Evolutionary conservation across 371 early-diverging fungal genomes (phyloP), one percentile per base, ranked within the genome.

Genomic region (Mucor indicus): DNA sequence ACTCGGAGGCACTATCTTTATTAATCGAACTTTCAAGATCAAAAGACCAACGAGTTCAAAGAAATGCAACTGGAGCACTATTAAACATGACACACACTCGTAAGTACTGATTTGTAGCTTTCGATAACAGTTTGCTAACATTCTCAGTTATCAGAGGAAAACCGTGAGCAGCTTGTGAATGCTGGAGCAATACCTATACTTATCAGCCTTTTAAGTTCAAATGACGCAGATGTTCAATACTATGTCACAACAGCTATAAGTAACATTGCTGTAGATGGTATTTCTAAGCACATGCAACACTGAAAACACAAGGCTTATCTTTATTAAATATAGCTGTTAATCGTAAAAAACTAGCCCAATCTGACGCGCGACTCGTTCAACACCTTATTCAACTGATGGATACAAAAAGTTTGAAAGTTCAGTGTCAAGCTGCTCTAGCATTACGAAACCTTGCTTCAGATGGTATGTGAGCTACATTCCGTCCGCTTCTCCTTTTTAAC

Each of bases 1-100:
- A 84, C 50, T 88, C 88, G 29, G 92, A 91, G 20, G 92, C 92
- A 0, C 69, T 94, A 27, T 69, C 84, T 5, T 81, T 91, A 19
- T 62, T 95, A 45, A 84, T 84, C 19, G 75, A 85, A 20, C 73
- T 93, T 50, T 92, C 93, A 6, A 77, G 81, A 38, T 92, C 92
- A 12, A 81, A 83, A 48, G 94, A 95, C 39, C 77, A 91, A 66
- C 77, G 94, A 9, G 94, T 95, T 2, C 91, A 90, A 73, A 77
- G 94, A 24, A 95, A 95, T 61, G 93, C 95, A 0, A 88, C 92
- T 1, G 95, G 95, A 13, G 95, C 95, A 12, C 74, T 95, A 29
- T 75, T 95, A 33, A 95, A 95, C 60, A 92, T 95, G 92, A 95
- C 95, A 29, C 95, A 95, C 66, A 84, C 89, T 16, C 77, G 80